A percentile compares a stretch with the other conserved stretches of the same genome.
Evolutionary conservation across 768 basidiomycete genomes (phyloP).

Genomic region (Sutorius australiensis): DNA sequence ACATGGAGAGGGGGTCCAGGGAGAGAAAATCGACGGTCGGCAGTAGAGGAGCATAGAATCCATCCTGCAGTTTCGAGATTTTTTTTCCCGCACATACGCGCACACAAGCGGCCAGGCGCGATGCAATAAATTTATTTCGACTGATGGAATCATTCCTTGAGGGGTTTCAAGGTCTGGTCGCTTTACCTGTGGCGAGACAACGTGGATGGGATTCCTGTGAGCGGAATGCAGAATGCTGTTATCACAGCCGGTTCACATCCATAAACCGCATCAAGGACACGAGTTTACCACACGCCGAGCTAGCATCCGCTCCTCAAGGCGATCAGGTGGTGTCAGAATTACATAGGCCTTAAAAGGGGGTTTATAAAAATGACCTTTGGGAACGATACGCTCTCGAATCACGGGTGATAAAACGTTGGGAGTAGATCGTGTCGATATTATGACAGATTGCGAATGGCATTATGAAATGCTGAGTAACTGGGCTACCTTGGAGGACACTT

Average conservation of each 20-base stretch:
- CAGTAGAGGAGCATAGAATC: background rate
- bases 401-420: background rate
- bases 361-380: background rate
- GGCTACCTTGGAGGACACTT: conserved; percentile 69
- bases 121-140: background rate
- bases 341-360: background rate
- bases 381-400: background rate
- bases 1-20: conserved; percentile 41
- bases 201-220: conserved; percentile 1
- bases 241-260: conserved; percentile 1
- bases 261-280: conserved; percentile 13
- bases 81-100: background rate
- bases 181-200: background rate
- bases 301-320: conserved; percentile 22
- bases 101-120: background rate
- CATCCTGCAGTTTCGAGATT: background rate
- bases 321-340: conserved; percentile 10
- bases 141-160: background rate
- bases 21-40: background rate
- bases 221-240: background rate
- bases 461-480: conserved; percentile 47
- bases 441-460: conserved; percentile 2
- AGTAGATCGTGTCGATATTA: conserved; percentile 5
- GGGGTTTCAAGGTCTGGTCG: background rate
- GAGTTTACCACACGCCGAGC: conserved; percentile 15